These are phyloP conservation scores for Globisporangium barbulae DNA, from an alignment of 352 stramenopile genomes.

Conservation along the genomic window DNA sequence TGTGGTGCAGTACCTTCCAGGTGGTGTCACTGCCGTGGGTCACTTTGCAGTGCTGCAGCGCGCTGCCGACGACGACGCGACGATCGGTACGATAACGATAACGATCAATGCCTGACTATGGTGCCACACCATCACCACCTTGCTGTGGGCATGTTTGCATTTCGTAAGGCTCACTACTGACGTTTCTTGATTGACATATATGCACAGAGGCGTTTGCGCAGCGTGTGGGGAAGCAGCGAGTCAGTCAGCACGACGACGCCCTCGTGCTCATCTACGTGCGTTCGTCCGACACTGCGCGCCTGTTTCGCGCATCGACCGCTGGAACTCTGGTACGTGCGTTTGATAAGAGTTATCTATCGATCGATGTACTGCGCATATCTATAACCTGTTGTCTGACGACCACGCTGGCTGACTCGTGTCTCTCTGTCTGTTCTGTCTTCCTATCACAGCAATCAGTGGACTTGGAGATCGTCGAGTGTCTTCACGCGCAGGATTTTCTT, in stretches of 20 bases:
- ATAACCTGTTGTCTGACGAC: background rate
- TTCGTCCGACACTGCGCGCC: slow-evolving; percentile 14
- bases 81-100: slow-evolving; percentile 8
- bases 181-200: too few species aligned
- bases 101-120: too few species aligned
- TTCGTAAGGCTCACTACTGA: too few species aligned
- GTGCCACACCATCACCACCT: too few species aligned
- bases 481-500: slow-evolving; percentile 54
- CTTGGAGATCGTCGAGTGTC: slow-evolving; percentile 33
- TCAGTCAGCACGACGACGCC: background rate
- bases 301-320: slow-evolving; percentile 8
- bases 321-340: background rate
- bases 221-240: background rate
- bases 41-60: slow-evolving; percentile 15
- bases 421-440: background rate
- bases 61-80: slow-evolving; percentile 1
- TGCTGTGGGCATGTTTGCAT: background rate
- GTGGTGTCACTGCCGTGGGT: slow-evolving; percentile 7
- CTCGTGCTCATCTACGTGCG: slow-evolving; percentile 26
- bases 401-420: background rate
- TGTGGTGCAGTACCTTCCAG: slow-evolving; percentile 6
- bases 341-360: too few species aligned
- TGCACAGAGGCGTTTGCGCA: background rate
- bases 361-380: too few species aligned
- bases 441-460: slow-evolving; percentile 11